Percentiles rank a stretch among this genome's conserved stretches.
Conservation (phyloP, 371 early-diverging fungal species). For the Rhizopus microsporus region DNA sequence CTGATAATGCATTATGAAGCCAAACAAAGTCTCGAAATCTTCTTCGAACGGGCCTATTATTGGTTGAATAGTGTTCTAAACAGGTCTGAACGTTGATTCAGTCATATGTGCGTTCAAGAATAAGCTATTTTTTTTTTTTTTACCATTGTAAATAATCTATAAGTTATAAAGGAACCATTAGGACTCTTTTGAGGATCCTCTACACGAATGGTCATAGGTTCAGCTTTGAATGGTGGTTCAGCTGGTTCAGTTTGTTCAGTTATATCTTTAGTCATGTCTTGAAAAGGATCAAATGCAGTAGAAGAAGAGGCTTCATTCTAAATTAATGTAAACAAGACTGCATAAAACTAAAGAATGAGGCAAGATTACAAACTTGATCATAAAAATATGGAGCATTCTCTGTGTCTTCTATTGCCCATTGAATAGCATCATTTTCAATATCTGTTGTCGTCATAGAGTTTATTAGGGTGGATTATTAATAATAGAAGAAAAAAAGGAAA, state of each 20-base stretch:
- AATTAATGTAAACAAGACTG: neutral
- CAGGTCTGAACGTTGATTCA: conserved; percentile 47
- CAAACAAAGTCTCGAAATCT: conserved; percentile 93
- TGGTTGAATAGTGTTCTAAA: conserved; percentile 48
- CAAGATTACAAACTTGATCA: conserved; percentile 10
- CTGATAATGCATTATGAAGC: conserved; percentile 74
- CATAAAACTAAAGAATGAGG: too few species aligned
- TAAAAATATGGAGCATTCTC: conserved; percentile 3
- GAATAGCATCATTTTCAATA: conserved; percentile 2
- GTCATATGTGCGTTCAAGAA: neutral
- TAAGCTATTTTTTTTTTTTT: neutral
- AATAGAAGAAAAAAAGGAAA: too few species aligned
- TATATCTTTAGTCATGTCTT: conserved; percentile 2
- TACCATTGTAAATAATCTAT: conserved; percentile 35
- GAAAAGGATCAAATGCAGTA: conserved; percentile 23
- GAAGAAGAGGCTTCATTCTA: conserved; percentile 19
- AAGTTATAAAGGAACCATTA: conserved; percentile 38
- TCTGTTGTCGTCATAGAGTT: neutral
- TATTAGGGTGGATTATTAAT: too few species aligned
- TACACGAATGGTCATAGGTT: conserved; percentile 57
- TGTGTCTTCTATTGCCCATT: conserved; percentile 12
- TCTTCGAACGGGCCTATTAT: conserved; percentile 66
- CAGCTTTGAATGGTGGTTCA: conserved; percentile 14
- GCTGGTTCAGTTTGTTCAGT: conserved; percentile 1
- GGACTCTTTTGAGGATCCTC: conserved; percentile 76